Percentiles rank a stretch among this genome's conserved stretches.
Conservation (phyloP, 2,329 filamentous ascomycete species). For the Fusarium hostae region DNA sequence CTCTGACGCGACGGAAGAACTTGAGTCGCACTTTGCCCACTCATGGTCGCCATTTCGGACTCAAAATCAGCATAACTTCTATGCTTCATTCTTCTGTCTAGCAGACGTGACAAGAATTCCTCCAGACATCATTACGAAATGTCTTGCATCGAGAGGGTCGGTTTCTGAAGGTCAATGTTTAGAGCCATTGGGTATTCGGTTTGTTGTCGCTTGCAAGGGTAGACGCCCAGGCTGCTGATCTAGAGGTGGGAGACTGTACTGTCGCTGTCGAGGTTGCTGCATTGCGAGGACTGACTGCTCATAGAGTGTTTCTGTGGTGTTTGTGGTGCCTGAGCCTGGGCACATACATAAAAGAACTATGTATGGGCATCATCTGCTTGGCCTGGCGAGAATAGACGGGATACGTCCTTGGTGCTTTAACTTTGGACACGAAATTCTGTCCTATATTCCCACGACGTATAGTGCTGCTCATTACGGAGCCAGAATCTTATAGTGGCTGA, state of each 20-base stretch:
- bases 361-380: not conserved
- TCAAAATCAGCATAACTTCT: not conserved
- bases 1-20: not conserved
- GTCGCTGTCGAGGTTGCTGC: not conserved
- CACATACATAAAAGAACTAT: not conserved
- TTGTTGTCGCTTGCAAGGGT: rapidly evolving
- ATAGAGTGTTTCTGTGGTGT: not conserved
- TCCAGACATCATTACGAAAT: too few relatives aligned
- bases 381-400: rapidly evolving
- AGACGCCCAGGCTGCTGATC: too few relatives aligned
- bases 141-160: not conserved
- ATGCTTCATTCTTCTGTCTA: not conserved
- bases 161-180: not conserved
- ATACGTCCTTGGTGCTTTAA: not conserved
- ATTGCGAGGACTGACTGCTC: too few relatives aligned
- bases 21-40: rapidly evolving
- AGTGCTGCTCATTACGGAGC: not conserved
- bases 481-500: not conserved
- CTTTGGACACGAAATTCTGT: too few relatives aligned
- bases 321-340: not conserved
- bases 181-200: not conserved
- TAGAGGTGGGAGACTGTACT: too few relatives aligned
- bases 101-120: not conserved
- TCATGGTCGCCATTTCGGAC: too few relatives aligned
- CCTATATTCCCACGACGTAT: rapidly evolving